These are phyloP conservation scores for Lichtheimia ornata DNA, from an alignment of 371 early-diverging fungal genomes.

Conservation along the genomic window DNA sequence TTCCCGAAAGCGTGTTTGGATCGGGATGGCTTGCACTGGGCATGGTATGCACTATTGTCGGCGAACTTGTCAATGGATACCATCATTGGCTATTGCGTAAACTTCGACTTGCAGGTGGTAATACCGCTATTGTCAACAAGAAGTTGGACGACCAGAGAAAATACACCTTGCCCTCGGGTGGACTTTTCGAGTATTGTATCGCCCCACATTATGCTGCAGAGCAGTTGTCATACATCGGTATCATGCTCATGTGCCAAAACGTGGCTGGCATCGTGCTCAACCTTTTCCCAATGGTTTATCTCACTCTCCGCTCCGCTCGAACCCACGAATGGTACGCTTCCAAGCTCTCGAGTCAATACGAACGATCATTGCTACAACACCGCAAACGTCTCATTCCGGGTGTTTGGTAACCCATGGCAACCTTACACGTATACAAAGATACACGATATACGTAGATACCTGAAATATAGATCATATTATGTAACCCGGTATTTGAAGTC, in stretches of 20 bases:
- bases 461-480: too few relatives aligned
- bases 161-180: conserved; percentile 25
- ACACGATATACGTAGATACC: too few relatives aligned
- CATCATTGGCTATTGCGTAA: conserved; percentile 32
- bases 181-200: conserved; percentile 21
- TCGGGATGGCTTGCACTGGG: conserved; percentile 11
- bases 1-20: not conserved
- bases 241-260: conserved; percentile 29
- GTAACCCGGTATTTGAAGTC: too few relatives aligned
- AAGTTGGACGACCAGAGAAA: not conserved
- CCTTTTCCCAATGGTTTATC: conserved; percentile 27
- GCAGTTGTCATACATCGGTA: conserved; percentile 24
- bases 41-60: conserved; percentile 18
- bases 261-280: conserved; percentile 18
- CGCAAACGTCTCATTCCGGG: conserved; percentile 24
- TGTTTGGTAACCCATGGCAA: conserved; percentile 19
- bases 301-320: conserved; percentile 22
- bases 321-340: conserved; percentile 26
- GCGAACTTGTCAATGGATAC: conserved; percentile 32
- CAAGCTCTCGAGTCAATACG: conserved; percentile 10
- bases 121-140: too few relatives aligned
- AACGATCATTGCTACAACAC: conserved; percentile 7
- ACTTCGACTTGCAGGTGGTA: conserved; percentile 12
- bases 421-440: not conserved
- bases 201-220: conserved; percentile 29